These are phyloP conservation scores for Saturnispora saitoi DNA, from an alignment of 805 yeast species.

Conservation along the genomic window DNA sequence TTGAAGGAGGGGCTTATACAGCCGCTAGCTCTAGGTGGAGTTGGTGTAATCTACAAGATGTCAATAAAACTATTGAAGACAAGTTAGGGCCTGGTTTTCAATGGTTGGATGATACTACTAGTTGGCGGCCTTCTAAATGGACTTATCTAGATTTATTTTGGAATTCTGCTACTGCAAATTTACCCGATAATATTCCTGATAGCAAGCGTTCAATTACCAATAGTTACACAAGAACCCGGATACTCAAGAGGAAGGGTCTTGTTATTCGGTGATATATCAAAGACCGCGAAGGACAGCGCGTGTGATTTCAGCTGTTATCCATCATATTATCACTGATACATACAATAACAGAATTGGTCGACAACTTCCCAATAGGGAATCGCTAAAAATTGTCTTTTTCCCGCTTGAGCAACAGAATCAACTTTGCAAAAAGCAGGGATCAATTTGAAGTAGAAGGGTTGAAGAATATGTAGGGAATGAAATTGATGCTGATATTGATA, in stretches of 20 bases:
- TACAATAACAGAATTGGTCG: not conserved
- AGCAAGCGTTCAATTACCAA: not conserved
- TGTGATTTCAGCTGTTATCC: no score
- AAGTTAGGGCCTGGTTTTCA: not conserved
- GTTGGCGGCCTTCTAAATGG: not conserved
- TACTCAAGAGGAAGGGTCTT: not conserved
- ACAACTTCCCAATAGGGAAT: no score
- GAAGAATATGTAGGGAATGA: no score
- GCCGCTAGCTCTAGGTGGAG: slow-evolving; percentile 28
- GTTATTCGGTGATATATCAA: not conserved
- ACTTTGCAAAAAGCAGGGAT: no score
- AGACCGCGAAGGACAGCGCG: not conserved
- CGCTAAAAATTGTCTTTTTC: no score
- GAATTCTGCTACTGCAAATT: not conserved
- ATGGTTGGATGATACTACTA: not conserved
- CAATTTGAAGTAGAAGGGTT: no score
- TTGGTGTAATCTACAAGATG: not conserved
- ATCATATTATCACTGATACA: not conserved
- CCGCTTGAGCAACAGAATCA: no score
- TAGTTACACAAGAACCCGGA: not conserved
- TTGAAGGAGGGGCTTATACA: slow-evolving; percentile 46
- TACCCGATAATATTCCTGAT: not conserved
- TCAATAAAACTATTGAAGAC: not conserved
- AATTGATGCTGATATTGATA: no score
- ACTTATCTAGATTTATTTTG: not conserved